Evolutionary conservation across 2,329 filamentous ascomycete genomes (phyloP).

Genomic region (Aspergillus spinulosporus): DNA sequence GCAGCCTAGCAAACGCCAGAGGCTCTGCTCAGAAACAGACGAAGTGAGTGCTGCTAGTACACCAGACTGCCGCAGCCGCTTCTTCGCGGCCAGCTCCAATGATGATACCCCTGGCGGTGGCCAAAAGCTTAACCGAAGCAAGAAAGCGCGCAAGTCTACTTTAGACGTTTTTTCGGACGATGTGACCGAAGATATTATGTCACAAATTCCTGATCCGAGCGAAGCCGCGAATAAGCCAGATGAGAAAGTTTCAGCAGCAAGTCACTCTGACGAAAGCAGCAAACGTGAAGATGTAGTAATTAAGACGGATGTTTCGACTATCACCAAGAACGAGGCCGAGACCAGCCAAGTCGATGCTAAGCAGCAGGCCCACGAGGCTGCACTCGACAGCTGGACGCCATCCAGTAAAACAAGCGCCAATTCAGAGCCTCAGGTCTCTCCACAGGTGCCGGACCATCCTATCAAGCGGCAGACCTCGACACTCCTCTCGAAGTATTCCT

Average conservation of each 20-base stretch:
- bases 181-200: slow-evolving; percentile 52
- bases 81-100: slow-evolving; percentile 42
- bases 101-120: slow-evolving; percentile 44
- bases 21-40: slow-evolving; percentile 52
- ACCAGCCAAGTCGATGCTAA: not conserved
- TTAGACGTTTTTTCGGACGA: slow-evolving; percentile 57
- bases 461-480: slow-evolving; percentile 38
- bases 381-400: not conserved
- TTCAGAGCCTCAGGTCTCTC: slow-evolving; percentile 29
- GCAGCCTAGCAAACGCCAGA: slow-evolving; percentile 52
- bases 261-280: not conserved
- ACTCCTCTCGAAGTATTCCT: slow-evolving; percentile 39
- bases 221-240: slow-evolving; percentile 3
- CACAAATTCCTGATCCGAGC: slow-evolving; percentile 43
- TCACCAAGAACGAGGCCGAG: not conserved
- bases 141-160: slow-evolving; percentile 45
- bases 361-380: not conserved
- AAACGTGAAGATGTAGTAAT: not conserved
- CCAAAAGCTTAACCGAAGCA: slow-evolving; percentile 37
- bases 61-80: slow-evolving; percentile 46
- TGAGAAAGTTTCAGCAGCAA: not conserved
- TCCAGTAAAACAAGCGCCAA: slow-evolving; percentile 18
- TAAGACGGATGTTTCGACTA: not conserved
- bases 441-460: slow-evolving; percentile 39
- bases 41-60: slow-evolving; percentile 37